Conservation (phyloP, 495 filamentous ascomycete genomes). For the Tuber brumale region DNA sequence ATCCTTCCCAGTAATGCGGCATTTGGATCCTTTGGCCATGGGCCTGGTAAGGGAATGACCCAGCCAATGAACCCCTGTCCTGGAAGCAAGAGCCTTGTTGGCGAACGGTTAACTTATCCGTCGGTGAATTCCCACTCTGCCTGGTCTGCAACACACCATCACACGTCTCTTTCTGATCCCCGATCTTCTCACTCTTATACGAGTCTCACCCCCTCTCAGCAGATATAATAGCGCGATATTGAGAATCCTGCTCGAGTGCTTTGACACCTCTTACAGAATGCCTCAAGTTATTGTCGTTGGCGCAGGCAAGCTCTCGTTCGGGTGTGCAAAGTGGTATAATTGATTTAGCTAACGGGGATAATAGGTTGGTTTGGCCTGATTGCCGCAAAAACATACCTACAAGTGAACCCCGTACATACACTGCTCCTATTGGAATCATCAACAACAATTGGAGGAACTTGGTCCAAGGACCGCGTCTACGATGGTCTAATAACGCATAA, state of each 20-base stretch:
- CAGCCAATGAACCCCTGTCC: not conserved
- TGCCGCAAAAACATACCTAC: constrained; percentile 47
- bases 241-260: not conserved
- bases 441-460: constrained; percentile 48
- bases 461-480: constrained; percentile 50
- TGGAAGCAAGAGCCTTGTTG: not conserved
- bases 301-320: constrained; percentile 13
- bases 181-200: not conserved
- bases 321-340: not conserved
- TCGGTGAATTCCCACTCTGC: not conserved
- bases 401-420: constrained; percentile 43
- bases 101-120: not conserved
- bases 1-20: not conserved
- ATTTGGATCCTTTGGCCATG: not conserved
- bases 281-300: constrained; percentile 31
- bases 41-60: not conserved
- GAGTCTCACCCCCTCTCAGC: not conserved
- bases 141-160: not conserved
- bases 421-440: constrained; percentile 49
- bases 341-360: constrained; percentile 1
- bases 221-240: not conserved
- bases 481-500: constrained; percentile 47
- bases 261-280: constrained; percentile 7
- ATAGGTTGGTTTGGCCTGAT: constrained; percentile 47
- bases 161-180: not conserved